Base-by-base conservation (phyloP, 2,329 filamentous ascomycete species). In the Aureobasidium vineae region DNA sequence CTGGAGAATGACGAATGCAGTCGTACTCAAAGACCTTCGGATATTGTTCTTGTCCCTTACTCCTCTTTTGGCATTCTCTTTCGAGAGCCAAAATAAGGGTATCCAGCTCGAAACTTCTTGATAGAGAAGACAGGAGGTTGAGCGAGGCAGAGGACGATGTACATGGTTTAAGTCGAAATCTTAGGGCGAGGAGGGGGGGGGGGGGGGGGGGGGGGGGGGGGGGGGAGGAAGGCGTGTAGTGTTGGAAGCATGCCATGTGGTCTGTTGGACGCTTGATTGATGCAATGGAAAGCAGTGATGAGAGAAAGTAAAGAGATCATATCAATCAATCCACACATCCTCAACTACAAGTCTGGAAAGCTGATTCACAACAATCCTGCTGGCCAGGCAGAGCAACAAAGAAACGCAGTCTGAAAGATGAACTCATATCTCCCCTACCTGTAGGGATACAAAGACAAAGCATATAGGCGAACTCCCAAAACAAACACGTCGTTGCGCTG, bases 1-100 rank as follows among this genome's bases (percentile, higher is more conserved):
- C 49, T 64, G 5, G 38, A 53, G 3, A 61, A 19, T 56, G 49
- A 50, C 31, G 64, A 60, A 26, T 31, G 64, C 53, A 63, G 59
- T 63, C 66, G 66, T 67, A 67, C 66, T 67, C 66, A 67, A 67
- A 67, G 59, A 67, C 60, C 66, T 67, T 53, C 52, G 66, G 47
- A 13, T 16, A 5, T 40, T 52, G 11, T 57, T 67, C 66, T 67
- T 59, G 66, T 67, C 66, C 66, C 23, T 63, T 67, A 63, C 57
- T 28, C n/a, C n/a, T n/a, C n/a, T n/a, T n/a, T n/a, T n/a, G n/a
- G n/a, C n/a, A n/a, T n/a, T n/a, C n/a, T n/a, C n/a, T n/a, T n/a
- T n/a, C n/a, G n/a, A n/a, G n/a, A n/a, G n/a, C n/a, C n/a, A 13
- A 31, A 53, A 54, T 5, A 31, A 28, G 31, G 4, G 59, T 60